A percentile compares a stretch with the other conserved stretches of the same genome.
Conservation (phyloP, 768 basidiomycete genomes). For the Hygrocybe coccinea region DNA sequence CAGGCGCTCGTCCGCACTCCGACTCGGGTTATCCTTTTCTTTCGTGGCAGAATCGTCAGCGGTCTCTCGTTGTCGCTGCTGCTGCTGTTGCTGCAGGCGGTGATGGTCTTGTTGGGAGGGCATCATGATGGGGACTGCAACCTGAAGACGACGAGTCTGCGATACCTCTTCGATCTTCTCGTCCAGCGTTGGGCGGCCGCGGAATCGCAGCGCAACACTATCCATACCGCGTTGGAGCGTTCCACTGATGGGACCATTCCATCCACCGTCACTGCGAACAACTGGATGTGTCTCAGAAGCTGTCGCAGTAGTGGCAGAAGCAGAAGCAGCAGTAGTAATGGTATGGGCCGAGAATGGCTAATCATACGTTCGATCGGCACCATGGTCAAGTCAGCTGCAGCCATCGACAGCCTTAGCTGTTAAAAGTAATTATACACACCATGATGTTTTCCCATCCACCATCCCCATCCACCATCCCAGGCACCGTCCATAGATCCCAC, state of each 20-base stretch:
- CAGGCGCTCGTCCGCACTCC: slow-evolving; percentile 6
- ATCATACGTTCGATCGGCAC: neutral
- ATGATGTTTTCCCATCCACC: slow-evolving; percentile 37
- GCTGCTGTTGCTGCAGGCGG: neutral
- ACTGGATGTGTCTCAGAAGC: no score
- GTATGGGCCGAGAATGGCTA: no score
- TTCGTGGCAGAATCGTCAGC: slow-evolving; percentile 4
- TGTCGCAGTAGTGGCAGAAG: no score
- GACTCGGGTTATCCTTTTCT: slow-evolving; percentile 4
- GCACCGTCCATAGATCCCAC: slow-evolving; percentile 41
- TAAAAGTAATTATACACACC: slow-evolving; percentile 29
- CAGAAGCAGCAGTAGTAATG: no score
- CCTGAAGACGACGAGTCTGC: slow-evolving; percentile 3
- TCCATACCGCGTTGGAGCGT: neutral
- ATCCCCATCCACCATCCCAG: slow-evolving; percentile 8
- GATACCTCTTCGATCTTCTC: neutral
- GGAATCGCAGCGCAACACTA: neutral
- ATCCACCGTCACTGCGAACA: no score
- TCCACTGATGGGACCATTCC: no score
- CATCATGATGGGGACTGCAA: slow-evolving; percentile 41
- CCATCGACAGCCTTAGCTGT: neutral
- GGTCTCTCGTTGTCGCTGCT: neutral
- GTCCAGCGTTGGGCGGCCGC: neutral
- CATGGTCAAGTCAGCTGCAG: neutral
- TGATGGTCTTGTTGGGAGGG: slow-evolving; percentile 19